These are phyloP conservation scores for Botrytis medusae DNA, from an alignment of 2,329 filamentous ascomycete genomes.

Conservation along the genomic window DNA sequence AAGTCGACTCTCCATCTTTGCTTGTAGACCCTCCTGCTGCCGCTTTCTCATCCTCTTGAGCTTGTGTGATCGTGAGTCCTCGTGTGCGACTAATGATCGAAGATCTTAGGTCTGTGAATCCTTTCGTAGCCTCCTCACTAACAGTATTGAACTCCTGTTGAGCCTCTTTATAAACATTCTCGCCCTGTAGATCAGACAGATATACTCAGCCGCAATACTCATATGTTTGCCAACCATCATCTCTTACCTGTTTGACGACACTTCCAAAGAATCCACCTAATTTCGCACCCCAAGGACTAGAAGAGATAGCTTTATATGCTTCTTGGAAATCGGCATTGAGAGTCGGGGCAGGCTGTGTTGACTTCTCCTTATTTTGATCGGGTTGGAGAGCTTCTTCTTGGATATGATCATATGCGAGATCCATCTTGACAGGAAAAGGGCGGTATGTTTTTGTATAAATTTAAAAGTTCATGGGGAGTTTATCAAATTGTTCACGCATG, in stretches of 20 bases:
- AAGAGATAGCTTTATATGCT: constrained; percentile 89
- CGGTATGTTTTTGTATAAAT: neutral
- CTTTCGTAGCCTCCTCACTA: constrained; percentile 77
- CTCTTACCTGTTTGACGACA: constrained; percentile 83
- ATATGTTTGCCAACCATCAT: constrained; percentile 14
- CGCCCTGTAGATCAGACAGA: constrained; percentile 55
- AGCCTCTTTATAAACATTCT: constrained; percentile 78
- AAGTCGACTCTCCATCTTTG: constrained; percentile 36
- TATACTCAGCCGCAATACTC: constrained; percentile 1
- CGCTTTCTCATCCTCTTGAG: constrained; percentile 29
- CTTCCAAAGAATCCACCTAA: constrained; percentile 87
- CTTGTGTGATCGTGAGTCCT: constrained; percentile 58
- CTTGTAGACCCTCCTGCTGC: constrained; percentile 27
- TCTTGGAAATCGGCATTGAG: constrained; percentile 90
- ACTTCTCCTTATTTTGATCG: constrained; percentile 50
- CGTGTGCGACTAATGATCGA: constrained; percentile 72
- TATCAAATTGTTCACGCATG: neutral
- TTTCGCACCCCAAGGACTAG: constrained; percentile 85
- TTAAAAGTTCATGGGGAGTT: constrained; percentile 4
- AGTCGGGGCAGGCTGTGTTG: constrained; percentile 49
- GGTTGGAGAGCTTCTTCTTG: constrained; percentile 72
- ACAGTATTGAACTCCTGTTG: constrained; percentile 80
- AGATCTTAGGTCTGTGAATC: constrained; percentile 68
- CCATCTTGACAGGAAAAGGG: constrained; percentile 59
- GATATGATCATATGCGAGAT: constrained; percentile 96